Conservation (phyloP, 2,329 filamentous ascomycete species). For the Alternaria incomplexa region DNA sequence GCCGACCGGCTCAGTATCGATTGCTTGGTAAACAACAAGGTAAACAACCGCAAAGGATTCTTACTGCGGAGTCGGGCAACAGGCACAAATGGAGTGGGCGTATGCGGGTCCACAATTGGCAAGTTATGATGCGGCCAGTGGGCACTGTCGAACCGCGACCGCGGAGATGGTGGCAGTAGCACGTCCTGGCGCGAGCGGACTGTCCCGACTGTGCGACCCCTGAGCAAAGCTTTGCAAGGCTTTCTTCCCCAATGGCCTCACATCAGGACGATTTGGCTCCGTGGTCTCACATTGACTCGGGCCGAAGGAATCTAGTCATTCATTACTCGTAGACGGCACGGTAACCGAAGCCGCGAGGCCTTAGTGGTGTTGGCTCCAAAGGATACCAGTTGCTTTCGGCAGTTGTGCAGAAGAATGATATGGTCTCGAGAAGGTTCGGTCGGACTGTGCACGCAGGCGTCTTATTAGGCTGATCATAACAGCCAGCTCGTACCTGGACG, state of each 20-base stretch:
- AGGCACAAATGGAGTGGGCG: not conserved
- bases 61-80: constrained; percentile 1
- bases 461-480: constrained; percentile 4
- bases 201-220: constrained; percentile 24
- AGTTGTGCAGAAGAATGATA: not conserved
- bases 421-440: not conserved
- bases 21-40: constrained; percentile 3
- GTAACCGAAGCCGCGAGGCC: constrained; percentile 6
- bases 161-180: constrained; percentile 22
- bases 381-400: not conserved
- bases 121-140: constrained; percentile 36
- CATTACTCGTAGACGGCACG: constrained; percentile 18
- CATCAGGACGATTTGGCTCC: constrained; percentile 17
- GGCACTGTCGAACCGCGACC: constrained; percentile 21
- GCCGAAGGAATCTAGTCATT: constrained; percentile 12
- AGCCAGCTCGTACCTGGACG: not conserved
- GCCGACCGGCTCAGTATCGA: not conserved
- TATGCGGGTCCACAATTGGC: not conserved
- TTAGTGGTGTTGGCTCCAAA: not conserved
- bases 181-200: constrained; percentile 25
- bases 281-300: constrained; percentile 20
- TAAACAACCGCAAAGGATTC: not conserved
- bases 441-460: not conserved
- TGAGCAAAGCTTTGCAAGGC: constrained; percentile 17
- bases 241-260: constrained; percentile 2